These are phyloP conservation scores for Picochlorum sp. DNA, from an alignment of 139 green algal species.

Conservation along the genomic window DNA sequence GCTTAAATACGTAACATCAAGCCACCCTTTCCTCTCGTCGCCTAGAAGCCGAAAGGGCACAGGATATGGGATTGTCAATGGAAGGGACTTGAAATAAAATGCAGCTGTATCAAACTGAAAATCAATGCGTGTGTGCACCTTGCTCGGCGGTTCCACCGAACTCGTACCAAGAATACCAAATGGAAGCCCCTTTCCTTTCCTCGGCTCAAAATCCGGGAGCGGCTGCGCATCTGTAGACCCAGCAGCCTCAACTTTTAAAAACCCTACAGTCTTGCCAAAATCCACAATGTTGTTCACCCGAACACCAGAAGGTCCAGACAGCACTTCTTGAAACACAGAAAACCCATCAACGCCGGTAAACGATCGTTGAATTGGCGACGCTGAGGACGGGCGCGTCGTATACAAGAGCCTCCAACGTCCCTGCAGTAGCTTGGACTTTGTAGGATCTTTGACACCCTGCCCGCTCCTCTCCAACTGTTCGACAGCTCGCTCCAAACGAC, in stretches of 20 bases:
- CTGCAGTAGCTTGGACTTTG: conserved; percentile 32
- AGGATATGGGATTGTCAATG: conserved; percentile 88
- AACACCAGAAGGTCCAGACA: background rate
- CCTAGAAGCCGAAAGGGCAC: conserved; percentile 91
- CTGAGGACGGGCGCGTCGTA: conserved; percentile 60
- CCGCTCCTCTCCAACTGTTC: conserved; percentile 58
- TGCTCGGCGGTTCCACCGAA: conserved; percentile 36
- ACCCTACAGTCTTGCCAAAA: conserved; percentile 55
- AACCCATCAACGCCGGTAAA: conserved; percentile 86
- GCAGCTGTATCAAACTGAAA: conserved; percentile 79
- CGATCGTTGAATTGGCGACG: conserved; percentile 81
- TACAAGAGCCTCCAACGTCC: conserved; percentile 80
- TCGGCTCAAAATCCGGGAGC: conserved; percentile 60
- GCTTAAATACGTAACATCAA: conserved; percentile 78
- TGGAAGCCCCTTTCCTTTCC: conserved; percentile 47
- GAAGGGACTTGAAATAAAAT: conserved; percentile 77
- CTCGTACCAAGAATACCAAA: conserved; percentile 81
- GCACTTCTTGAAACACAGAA: conserved; percentile 73
- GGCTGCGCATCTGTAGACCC: conserved; percentile 56
- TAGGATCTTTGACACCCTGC: conserved; percentile 43
- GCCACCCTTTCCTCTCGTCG: conserved; percentile 89
- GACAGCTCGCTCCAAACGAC: conserved; percentile 44
- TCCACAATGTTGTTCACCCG: conserved; percentile 76
- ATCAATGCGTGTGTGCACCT: conserved; percentile 61
- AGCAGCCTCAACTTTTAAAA: conserved; percentile 69